A percentile compares a stretch with the other conserved stretches of the same genome.
These are phyloP conservation scores for Solanum gandarillasii DNA, from an alignment of 257 asterid genomes.

Conservation along the genomic window DNA sequence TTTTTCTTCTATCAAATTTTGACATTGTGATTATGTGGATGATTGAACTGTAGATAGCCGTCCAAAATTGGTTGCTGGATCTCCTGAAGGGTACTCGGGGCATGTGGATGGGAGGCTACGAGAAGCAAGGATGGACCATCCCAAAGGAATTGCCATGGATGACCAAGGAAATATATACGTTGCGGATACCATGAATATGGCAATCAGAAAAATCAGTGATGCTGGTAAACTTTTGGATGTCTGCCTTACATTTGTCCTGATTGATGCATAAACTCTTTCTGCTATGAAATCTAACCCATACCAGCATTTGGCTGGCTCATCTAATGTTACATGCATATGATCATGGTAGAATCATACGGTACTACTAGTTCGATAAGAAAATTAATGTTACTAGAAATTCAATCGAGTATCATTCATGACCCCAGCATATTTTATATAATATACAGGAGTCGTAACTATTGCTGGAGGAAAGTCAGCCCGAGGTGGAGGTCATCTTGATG, in stretches of 20 bases:
- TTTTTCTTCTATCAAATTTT: background rate
- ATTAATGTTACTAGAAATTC: background rate
- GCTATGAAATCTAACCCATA: background rate
- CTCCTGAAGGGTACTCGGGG: conserved; percentile 81
- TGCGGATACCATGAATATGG: conserved; percentile 95
- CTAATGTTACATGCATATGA: background rate
- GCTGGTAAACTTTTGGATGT: conserved; percentile 29
- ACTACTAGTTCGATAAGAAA: background rate
- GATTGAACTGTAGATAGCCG: conserved; percentile 56
- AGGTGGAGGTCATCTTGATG: conserved; percentile 85
- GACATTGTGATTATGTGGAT: background rate
- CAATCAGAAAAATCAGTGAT: conserved; percentile 76
- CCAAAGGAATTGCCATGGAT: conserved; percentile 78
- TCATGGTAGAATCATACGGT: background rate
- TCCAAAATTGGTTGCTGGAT: conserved; percentile 82
- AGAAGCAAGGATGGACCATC: conserved; percentile 85
- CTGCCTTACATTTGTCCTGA: background rate
- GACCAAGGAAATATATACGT: conserved; percentile 72
- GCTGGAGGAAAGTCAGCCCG: conserved; percentile 79
- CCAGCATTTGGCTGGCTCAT: background rate
- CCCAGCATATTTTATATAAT: background rate
- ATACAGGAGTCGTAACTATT: conserved; percentile 76
- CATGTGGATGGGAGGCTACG: conserved; percentile 90
- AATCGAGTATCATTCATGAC: background rate
- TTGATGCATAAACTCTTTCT: background rate